Evolutionary conservation across 2,329 filamentous ascomycete genomes (phyloP).

Genomic region (Fusarium fujikuroi): DNA sequence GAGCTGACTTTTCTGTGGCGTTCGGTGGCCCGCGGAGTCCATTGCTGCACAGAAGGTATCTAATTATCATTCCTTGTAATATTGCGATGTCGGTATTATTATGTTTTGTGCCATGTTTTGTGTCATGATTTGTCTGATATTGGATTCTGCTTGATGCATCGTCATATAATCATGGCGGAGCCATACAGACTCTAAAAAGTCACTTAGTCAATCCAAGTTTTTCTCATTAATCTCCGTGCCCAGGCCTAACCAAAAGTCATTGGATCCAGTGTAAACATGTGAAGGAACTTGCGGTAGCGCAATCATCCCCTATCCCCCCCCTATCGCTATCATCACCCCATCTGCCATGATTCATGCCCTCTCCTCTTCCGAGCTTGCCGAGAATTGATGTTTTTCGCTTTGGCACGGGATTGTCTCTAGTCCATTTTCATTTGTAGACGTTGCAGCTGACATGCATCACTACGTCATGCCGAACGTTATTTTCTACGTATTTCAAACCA

Average conservation of each 20-base stretch:
- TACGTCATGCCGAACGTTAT: slow-evolving; percentile 29
- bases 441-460: slow-evolving; percentile 17
- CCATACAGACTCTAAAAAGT: not conserved
- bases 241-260: not conserved
- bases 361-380: slow-evolving; percentile 16
- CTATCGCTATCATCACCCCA: not conserved
- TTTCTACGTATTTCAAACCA: not conserved
- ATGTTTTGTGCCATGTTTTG: not conserved
- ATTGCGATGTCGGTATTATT: not conserved
- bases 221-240: not conserved
- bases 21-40: not conserved
- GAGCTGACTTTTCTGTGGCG: not conserved
- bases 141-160: not conserved
- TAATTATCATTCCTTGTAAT: not conserved
- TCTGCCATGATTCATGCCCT: not conserved
- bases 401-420: not conserved
- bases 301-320: not conserved
- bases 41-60: not conserved
- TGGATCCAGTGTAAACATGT: not conserved
- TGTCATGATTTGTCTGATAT: not conserved
- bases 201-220: not conserved
- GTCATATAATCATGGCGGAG: not conserved
- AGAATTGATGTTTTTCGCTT: slow-evolving; percentile 20
- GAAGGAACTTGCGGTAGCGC: not conserved
- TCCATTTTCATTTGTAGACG: not conserved